Conservation (phyloP, 441 rosid genomes). For the Gossypium davidsonii region DNA sequence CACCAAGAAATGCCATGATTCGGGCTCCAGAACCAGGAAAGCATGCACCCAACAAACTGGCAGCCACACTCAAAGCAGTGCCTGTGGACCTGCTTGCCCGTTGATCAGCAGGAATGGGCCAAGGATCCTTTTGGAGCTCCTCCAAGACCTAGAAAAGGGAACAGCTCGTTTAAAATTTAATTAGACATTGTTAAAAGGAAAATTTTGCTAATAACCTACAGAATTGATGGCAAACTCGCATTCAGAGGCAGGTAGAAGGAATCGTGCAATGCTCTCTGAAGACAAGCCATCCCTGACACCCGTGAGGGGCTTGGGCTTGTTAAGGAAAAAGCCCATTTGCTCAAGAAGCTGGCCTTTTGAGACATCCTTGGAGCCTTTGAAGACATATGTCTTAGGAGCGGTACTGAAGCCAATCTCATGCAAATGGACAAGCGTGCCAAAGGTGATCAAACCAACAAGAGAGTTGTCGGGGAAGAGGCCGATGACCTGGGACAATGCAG, state of each 20-base stretch:
- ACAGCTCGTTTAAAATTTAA: background rate
- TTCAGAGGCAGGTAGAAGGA: constrained; percentile 75
- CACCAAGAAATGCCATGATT: constrained; percentile 83
- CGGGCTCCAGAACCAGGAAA: constrained; percentile 93
- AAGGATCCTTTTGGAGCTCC: constrained; percentile 77
- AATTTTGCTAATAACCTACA: constrained; percentile 25
- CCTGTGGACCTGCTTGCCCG: constrained; percentile 79
- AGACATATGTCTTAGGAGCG: constrained; percentile 65
- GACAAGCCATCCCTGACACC: constrained; percentile 87
- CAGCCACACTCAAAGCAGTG: constrained; percentile 73
- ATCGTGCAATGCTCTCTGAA: constrained; percentile 72
- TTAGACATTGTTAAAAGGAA: background rate
- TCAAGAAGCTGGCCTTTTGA: constrained; percentile 76
- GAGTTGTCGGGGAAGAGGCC: constrained; percentile 65
- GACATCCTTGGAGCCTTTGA: constrained; percentile 70
- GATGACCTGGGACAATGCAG: constrained; percentile 70
- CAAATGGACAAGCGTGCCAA: constrained; percentile 47
- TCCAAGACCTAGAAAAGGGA: constrained; percentile 45
- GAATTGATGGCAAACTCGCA: constrained; percentile 80
- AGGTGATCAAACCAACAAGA: constrained; percentile 46
- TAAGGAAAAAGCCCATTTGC: constrained; percentile 67
- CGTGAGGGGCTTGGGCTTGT: constrained; percentile 62
- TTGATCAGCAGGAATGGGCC: constrained; percentile 62
- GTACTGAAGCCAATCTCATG: constrained; percentile 78
- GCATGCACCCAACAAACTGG: constrained; percentile 77